Percentiles rank a stretch among this genome's conserved stretches.
Conservation (phyloP, 768 basidiomycete genomes). For the Leccinellum luteum region DNA sequence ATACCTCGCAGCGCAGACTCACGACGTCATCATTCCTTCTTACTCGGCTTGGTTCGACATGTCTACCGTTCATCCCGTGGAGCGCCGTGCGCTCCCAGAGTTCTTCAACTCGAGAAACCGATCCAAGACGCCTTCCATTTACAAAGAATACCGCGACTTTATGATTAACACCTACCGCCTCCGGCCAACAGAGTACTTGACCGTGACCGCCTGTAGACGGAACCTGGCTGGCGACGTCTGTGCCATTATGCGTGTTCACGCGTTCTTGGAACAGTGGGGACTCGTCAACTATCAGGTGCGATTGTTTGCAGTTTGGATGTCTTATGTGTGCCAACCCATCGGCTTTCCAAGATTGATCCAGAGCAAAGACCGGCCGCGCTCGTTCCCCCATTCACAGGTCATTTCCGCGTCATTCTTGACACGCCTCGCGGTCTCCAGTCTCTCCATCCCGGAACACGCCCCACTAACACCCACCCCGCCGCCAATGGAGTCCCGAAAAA, state of each 20-base stretch:
- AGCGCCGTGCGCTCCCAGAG: constrained; percentile 89
- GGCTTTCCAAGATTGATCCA: constrained; percentile 80
- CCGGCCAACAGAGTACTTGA: constrained; percentile 92
- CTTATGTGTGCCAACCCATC: constrained; percentile 4
- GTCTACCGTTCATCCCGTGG: constrained; percentile 88
- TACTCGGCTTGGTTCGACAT: constrained; percentile 99
- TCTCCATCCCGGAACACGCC: constrained; percentile 78
- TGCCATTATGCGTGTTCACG: constrained; percentile 98
- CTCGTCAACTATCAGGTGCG: constrained; percentile 96
- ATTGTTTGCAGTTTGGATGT: neutral
- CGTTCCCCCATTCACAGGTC: constrained; percentile 96
- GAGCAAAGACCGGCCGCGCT: constrained; percentile 92
- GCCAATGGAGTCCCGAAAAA: constrained; percentile 49
- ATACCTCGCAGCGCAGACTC: constrained; percentile 95
- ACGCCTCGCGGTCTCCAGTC: constrained; percentile 96
- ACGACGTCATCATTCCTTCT: constrained; percentile 95
- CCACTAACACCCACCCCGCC: constrained; percentile 41
- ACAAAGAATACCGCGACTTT: constrained; percentile 99
- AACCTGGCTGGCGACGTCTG: constrained; percentile 98
- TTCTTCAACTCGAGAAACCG: constrained; percentile 97
- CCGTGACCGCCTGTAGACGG: constrained; percentile 93
- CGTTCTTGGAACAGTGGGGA: constrained; percentile 98
- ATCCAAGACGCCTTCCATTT: constrained; percentile 93
- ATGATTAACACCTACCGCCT: constrained; percentile 99
- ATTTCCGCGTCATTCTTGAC: constrained; percentile 96